Evolutionary conservation across 768 basidiomycete species (phyloP), one percentile per base, ranked within the genome.

Genomic region (Pulveroboletus frians): DNA sequence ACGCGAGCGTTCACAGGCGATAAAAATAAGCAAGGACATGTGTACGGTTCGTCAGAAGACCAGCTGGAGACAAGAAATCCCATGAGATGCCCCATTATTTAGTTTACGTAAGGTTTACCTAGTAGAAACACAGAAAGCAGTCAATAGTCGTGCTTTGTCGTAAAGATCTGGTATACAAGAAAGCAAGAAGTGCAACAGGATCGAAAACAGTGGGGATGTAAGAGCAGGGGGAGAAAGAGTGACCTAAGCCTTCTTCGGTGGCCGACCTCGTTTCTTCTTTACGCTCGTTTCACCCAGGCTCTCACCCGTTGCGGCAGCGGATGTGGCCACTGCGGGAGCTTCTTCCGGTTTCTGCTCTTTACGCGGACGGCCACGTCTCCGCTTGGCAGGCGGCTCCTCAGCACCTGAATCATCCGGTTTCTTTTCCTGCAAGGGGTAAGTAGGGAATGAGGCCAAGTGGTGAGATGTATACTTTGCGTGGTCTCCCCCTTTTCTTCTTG

Each of bases 201-300:
- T 60, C 54, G 64, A 66, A 48, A 58, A 38, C 47, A 50, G 26
- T 14, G 50, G 52, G 53, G 51, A 57, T 37, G 50, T 32, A 49
- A 31, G 50, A 40, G 34, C 29, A 42, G 10, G 40, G 50, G 47
- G 45, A 39, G 35, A 42, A 43, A 14, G 29, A n/a, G 29, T 35
- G 52, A 50, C 46, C 35, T 60, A 68, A 31, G 55, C 36, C 58
- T 70, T 69, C 67, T 75, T 75, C 53, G 83, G 78, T 59, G 85
- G 87, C 60, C 86, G 77, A 46, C 85, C 85, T 54, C 86, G 75
- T 71, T 83, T 88, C 77, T 77, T 85, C 76, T 81, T 81, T 49
- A 67, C 58, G 59, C 70, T 71, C 51, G 80, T 56, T 61, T 84
- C 83, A 35, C 72, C 70, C 32, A 56, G 63, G 50, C 73, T 70